Conservation (phyloP, 108 stramenopile species). For the Mediolabrus comicus region DNA sequence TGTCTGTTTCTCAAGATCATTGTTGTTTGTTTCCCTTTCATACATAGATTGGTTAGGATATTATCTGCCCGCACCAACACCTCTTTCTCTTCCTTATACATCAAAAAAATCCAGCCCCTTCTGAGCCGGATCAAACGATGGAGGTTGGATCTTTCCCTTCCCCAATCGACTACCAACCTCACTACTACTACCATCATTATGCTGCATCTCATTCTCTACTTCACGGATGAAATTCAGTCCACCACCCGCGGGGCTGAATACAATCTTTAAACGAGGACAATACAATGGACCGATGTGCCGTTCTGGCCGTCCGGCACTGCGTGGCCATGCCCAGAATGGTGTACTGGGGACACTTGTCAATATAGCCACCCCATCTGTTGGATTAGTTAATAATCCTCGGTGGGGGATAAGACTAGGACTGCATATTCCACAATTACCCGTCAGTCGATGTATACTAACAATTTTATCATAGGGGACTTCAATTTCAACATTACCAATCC, state of each 20-base stretch:
- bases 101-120: constrained; percentile 33
- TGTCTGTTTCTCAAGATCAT: not conserved
- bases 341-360: constrained; percentile 80
- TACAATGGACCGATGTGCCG: constrained; percentile 63
- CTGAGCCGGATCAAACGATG: constrained; percentile 31
- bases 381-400: constrained; percentile 68
- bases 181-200: constrained; percentile 10
- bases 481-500: constrained; percentile 89
- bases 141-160: constrained; percentile 39
- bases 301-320: constrained; percentile 82
- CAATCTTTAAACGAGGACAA: constrained; percentile 79
- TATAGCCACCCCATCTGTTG: constrained; percentile 79
- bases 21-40: not conserved
- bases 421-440: constrained; percentile 44
- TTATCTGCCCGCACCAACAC: too few relatives aligned
- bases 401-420: constrained; percentile 53
- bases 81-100: constrained; percentile 16
- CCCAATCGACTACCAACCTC: constrained; percentile 14
- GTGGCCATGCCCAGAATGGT: constrained; percentile 87
- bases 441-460: constrained; percentile 56
- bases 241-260: constrained; percentile 79
- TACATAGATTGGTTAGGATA: not conserved
- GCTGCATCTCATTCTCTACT: constrained; percentile 82
- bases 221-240: constrained; percentile 76
- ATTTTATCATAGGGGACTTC: constrained; percentile 88